Base-by-base conservation (phyloP, 352 stramenopile genomes). In the Phytophthora sp. region DNA sequence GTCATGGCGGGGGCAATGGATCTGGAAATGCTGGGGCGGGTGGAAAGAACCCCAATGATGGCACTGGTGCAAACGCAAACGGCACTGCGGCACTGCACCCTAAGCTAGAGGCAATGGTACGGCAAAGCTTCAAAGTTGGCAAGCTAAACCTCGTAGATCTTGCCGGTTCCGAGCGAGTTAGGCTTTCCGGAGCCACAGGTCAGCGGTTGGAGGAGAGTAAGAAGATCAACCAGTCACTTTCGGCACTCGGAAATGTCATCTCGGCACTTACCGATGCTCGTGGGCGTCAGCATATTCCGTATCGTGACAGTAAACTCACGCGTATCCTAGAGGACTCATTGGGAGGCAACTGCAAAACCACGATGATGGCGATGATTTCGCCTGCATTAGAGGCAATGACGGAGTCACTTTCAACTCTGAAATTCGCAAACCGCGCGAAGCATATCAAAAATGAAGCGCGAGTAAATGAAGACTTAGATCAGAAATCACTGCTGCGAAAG, bases 351-450 rank as follows among this genome's bases (percentile, higher is more conserved):
- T 98, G 94, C 77, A 98, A 97, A 69, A 98, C 94, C 10, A 97
- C 91, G 17, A 98, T 98, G 95, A 98, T 98, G 85, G 94, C 92
- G 4, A 98, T 98, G 91, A 94, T 98, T 59, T 97, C 84, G 4
- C 94, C 95, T n/a, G 91, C 82, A 1, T 66, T 92, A 1, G 85
- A 95, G 21, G 84, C 88, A 4, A 97, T 97, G 69, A 90, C 89
- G 15, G 93, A 98, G 68, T 97, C 89, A 37, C 53, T 98, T 0
- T 96, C 86, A 4, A 98, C 93, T n/a, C 80, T 98, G 23, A 98
- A 98, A 68, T 98, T 98, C 60, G 93, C 93, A 8, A 97, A 96
- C 38, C 87, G 93, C 15, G 93, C 93, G 13, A 98, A 98, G 63
- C 94, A 93, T 55, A 97, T 98, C 69, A 96, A 96, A 52, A 97